Percentiles rank a stretch among this genome's conserved stretches.
These are phyloP conservation scores for Penicillium sp. DNA, from an alignment of 2,329 filamentous ascomycete genomes.

Conservation along the genomic window DNA sequence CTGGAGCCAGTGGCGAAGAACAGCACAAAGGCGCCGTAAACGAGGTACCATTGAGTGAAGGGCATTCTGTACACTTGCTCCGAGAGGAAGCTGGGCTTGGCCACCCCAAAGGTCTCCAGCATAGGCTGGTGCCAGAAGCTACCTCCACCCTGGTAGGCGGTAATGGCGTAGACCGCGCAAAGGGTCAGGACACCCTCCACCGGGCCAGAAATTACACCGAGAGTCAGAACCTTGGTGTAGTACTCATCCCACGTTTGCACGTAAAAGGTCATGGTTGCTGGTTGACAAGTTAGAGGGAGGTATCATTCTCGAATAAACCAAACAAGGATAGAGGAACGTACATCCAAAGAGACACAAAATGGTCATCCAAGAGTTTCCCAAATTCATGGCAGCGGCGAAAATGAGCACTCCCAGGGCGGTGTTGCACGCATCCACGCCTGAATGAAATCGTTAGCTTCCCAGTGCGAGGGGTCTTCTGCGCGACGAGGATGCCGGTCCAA, in stretches of 20 bases:
- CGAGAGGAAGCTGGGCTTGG: conserved; percentile 59
- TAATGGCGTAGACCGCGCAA: conserved; percentile 72
- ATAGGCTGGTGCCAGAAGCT: conserved; percentile 90
- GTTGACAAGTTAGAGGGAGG: conserved; percentile 6
- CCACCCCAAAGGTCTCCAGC: conserved; percentile 64
- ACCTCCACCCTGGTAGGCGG: conserved; percentile 76
- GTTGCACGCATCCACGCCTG: conserved; percentile 85
- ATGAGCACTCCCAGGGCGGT: conserved; percentile 89
- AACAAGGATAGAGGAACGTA: conserved; percentile 39
- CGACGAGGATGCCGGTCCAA: too few relatives aligned
- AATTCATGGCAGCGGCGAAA: conserved; percentile 86
- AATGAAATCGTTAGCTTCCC: neutral
- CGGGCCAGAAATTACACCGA: conserved; percentile 87
- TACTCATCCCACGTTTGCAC: conserved; percentile 99
- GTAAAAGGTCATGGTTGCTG: conserved; percentile 89
- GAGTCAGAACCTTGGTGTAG: conserved; percentile 89
- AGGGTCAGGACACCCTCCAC: conserved; percentile 90
- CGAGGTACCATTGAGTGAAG: conserved; percentile 89
- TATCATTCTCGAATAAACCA: neutral
- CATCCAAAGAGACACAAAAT: conserved; percentile 76
- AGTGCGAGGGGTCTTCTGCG: too few relatives aligned
- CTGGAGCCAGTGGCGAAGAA: conserved; percentile 72
- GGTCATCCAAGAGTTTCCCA: conserved; percentile 88
- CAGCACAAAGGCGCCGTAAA: conserved; percentile 75
- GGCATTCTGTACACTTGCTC: conserved; percentile 67